Base-by-base conservation (phyloP, 257 asterid genomes). In the Paulownia fortunei region DNA sequence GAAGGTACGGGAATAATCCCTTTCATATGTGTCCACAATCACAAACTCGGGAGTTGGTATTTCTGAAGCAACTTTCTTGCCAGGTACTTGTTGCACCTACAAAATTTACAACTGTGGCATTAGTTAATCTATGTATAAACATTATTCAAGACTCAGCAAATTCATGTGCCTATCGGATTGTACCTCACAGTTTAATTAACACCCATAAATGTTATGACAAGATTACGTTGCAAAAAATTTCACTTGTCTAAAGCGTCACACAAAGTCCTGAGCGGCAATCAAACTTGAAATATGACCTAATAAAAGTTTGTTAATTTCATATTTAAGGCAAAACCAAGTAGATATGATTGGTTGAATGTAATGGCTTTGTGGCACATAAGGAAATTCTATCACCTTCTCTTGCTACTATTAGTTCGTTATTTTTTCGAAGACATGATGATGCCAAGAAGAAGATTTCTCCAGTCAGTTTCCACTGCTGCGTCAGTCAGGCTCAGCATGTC, bases 21-120 rank as follows among this genome's bases (percentile, higher is more conserved):
- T 92, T 82, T 92, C 98, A 80, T 93, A 96, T 51, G 99, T 93
- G 82, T 93, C 99, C 72, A 93, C 99, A 73, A 90, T 82, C 81
- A 92, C 91, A 63, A 85, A 96, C 85, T 96, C 93, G 16, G 99
- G 99, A 76, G 93, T 96, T 34, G 99, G 99, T 83, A 96, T 96
- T 87, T 96, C 99, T 76, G 99, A 79, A 82, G 89, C 90, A 74
- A 64, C 21, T 87, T 88, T 95, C 87, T 86, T 95, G 82, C 79
- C 84, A 74, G 94, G 82, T 76, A 80, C 82, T 79, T 82, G 97
- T 18, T 86, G 97, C 49, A 89, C 95, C 97, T 92, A 74, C 72
- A 72, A 80, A 49, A 74, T 55, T 76, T 19, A 58, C 69, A 81
- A 49, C 21, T 62, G 6, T 11, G 55, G 51, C 39, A 64, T 34